phyloP scores from a whole-genome alignment of 179 eudicot species.

The Camellia oleifera region DNA sequence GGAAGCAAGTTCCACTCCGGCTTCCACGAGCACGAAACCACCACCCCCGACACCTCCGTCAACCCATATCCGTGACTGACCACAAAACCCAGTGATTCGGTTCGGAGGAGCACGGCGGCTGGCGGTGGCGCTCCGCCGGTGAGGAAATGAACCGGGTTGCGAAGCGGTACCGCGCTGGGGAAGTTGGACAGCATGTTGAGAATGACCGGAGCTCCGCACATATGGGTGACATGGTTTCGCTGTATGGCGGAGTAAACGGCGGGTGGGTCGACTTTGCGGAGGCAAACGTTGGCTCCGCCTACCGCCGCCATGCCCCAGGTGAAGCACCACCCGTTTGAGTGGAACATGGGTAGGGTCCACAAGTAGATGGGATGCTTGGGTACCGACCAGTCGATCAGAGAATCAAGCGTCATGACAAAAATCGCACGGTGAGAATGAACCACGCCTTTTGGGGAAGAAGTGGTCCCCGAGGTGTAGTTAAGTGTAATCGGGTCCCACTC shows the following conservation, averaged over 20 bases:
- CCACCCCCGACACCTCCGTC: conserved; percentile 60
- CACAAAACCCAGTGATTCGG: conserved; percentile 55
- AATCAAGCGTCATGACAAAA: conserved; percentile 35
- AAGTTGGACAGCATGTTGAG: conserved; percentile 56
- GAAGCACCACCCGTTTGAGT: conserved; percentile 63
- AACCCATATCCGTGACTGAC: conserved; percentile 74
- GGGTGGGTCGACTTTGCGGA: conserved; percentile 43
- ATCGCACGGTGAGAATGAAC: conserved; percentile 51
- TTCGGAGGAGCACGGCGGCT: conserved; percentile 36
- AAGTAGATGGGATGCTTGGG: conserved; percentile 47
- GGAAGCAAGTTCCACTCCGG: conserved; percentile 46
- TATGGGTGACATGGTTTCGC: conserved; percentile 54
- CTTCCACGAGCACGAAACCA: conserved; percentile 65
- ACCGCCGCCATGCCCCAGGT: conserved; percentile 68
- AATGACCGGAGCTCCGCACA: conserved; percentile 75
- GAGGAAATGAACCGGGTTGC: conserved; percentile 38
- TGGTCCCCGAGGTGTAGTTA: conserved; percentile 75
- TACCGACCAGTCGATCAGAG: conserved; percentile 45
- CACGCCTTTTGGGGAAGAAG: conserved; percentile 66
- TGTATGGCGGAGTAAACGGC: conserved; percentile 33
- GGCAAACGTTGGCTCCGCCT: conserved; percentile 50
- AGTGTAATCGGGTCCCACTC: conserved; percentile 66
- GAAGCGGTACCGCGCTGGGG: conserved; percentile 23
- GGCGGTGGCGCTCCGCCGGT: conserved; percentile 86
- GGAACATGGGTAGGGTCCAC: conserved; percentile 78